A percentile compares a stretch with the other conserved stretches of the same genome.
Evolutionary conservation across 371 early-diverging fungal genomes (phyloP).

Genomic region (Smittium mucronatum): DNA sequence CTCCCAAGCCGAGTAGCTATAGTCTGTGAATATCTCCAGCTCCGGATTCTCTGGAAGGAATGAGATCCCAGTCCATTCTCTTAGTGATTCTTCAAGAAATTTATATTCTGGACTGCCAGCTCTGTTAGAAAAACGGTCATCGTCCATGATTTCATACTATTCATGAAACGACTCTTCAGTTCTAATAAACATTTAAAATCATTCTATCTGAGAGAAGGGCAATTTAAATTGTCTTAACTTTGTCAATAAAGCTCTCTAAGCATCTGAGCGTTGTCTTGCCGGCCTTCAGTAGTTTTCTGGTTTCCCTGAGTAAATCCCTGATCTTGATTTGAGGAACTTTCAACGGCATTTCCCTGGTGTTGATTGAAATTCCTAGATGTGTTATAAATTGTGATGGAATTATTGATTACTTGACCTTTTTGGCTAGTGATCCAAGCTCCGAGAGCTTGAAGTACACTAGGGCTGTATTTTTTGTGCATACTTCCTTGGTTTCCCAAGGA

Average conservation of each 20-base stretch:
- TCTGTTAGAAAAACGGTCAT: background rate
- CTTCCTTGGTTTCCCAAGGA: constrained; percentile 13
- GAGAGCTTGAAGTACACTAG: constrained; percentile 19
- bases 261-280: background rate
- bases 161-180: background rate
- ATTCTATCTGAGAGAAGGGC: background rate
- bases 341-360: constrained; percentile 14
- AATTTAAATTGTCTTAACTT: constrained; percentile 1
- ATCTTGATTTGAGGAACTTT: background rate
- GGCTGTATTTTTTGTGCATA: too few species aligned
- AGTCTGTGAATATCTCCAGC: background rate
- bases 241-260: constrained; percentile 14
- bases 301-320: background rate
- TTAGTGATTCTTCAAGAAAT: background rate
- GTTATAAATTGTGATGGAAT: constrained; percentile 29
- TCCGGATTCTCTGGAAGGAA: background rate
- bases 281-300: background rate
- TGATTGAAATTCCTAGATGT: constrained; percentile 30
- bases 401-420: constrained; percentile 20
- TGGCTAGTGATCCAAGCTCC: constrained; percentile 24
- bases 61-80: background rate
- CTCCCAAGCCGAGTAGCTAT: background rate
- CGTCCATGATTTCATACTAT: background rate
- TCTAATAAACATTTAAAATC: background rate
- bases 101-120: background rate